These are phyloP conservation scores for Sporothrix variecibatus DNA, from an alignment of 2,329 filamentous ascomycete species.

Conservation along the genomic window DNA sequence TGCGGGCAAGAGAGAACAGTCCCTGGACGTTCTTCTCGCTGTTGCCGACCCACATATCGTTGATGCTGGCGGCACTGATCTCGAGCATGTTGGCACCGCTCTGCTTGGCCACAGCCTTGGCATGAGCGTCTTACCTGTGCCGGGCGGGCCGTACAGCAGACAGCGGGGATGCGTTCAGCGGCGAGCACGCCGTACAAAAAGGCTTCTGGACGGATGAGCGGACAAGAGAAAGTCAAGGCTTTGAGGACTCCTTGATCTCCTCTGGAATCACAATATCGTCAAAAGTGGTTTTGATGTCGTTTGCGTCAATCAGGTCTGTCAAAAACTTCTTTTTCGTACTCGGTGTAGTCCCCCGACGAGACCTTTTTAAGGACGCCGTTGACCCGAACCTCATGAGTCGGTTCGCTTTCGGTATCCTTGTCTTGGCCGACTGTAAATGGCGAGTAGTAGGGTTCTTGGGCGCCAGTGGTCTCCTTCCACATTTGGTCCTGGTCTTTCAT, in stretches of 20 bases:
- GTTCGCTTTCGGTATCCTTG: not conserved
- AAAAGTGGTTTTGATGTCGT: constrained; percentile 84
- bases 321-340: constrained; percentile 83
- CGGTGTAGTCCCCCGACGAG: constrained; percentile 48
- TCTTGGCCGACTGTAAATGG: constrained; percentile 25
- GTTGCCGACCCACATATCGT: constrained; percentile 95
- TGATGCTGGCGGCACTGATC: constrained; percentile 85
- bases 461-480: constrained; percentile 32
- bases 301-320: constrained; percentile 76
- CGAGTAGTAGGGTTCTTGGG: constrained; percentile 36
- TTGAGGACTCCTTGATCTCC: constrained; percentile 87
- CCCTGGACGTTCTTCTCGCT: constrained; percentile 95
- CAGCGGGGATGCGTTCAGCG: constrained; percentile 85
- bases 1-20: constrained; percentile 87
- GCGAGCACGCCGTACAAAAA: constrained; percentile 94
- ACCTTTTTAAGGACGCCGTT: constrained; percentile 18
- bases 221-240: constrained; percentile 87
- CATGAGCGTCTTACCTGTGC: constrained; percentile 74
- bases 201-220: constrained; percentile 85
- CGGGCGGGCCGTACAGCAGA: constrained; percentile 84
- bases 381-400: constrained; percentile 21
- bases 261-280: constrained; percentile 78
- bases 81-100: constrained; percentile 76
- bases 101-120: constrained; percentile 69
- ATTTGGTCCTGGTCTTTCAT: constrained; percentile 35